Evolutionary conservation across 305 asterid species (phyloP).

Genomic region (Solanum chacoense): DNA sequence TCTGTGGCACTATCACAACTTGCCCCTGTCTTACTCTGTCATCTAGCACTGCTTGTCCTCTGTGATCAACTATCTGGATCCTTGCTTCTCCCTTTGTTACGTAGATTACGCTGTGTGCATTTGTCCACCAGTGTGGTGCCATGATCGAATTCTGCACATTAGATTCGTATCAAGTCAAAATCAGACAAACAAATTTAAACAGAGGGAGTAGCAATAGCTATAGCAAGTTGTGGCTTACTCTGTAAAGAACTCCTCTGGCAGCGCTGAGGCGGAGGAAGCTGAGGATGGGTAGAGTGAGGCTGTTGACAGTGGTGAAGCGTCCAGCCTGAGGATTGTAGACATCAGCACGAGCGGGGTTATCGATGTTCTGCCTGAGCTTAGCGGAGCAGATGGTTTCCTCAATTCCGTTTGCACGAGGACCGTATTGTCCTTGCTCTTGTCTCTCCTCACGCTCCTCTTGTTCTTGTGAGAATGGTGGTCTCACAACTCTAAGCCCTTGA

Average conservation of each 20-base stretch:
- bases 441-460: not conserved
- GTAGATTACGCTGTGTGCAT: slow-evolving; percentile 46
- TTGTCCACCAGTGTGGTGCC: slow-evolving; percentile 51
- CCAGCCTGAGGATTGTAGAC: slow-evolving; percentile 62
- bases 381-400: slow-evolving; percentile 44
- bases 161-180: not conserved
- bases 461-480: slow-evolving; percentile 17
- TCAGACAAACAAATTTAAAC: not conserved
- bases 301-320: slow-evolving; percentile 42
- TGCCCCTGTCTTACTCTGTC: slow-evolving; percentile 38
- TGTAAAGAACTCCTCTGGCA: slow-evolving; percentile 48
- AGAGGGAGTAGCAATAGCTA: not conserved
- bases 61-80: slow-evolving; percentile 53
- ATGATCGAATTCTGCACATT: slow-evolving; percentile 40
- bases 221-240: slow-evolving; percentile 14
- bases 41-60: slow-evolving; percentile 47
- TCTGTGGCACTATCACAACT: slow-evolving; percentile 53
- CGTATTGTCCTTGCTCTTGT: not conserved
- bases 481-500: slow-evolving; percentile 32
- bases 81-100: slow-evolving; percentile 36
- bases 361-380: slow-evolving; percentile 37
- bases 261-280: slow-evolving; percentile 45
- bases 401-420: slow-evolving; percentile 14
- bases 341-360: slow-evolving; percentile 51
- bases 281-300: slow-evolving; percentile 54